Evolutionary conservation across 2,329 filamentous ascomycete genomes (phyloP).

Genomic region (Trichoderma breve): DNA sequence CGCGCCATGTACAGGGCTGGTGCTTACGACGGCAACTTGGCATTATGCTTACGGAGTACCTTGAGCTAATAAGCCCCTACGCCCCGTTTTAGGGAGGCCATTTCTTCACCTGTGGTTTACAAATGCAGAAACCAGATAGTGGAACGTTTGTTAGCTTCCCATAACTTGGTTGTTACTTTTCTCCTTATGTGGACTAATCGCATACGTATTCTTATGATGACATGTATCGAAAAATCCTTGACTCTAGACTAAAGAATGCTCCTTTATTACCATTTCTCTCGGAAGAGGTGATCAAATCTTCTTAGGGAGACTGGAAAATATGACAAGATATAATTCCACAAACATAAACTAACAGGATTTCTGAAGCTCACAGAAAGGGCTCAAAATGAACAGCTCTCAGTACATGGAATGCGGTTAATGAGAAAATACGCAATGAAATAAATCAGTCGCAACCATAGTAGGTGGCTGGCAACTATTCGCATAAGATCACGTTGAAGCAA

Average conservation of each 20-base stretch:
- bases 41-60: neutral
- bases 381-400: neutral
- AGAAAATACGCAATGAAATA: neutral
- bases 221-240: neutral
- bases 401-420: neutral
- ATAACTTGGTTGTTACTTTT: neutral
- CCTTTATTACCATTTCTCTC: neutral
- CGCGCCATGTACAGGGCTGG: neutral
- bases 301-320: neutral
- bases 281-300: neutral
- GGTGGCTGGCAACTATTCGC: neutral
- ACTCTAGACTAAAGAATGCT: neutral
- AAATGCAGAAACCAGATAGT: neutral
- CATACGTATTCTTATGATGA: neutral
- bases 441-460: neutral
- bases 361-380: neutral
- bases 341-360: neutral
- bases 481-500: neutral
- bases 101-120: neutral
- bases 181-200: neutral
- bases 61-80: neutral
- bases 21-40: neutral
- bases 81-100: neutral
- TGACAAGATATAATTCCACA: neutral
- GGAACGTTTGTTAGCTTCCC: neutral